Base-by-base conservation (phyloP, 139 green algal species). In the Mesotaenium endlicherianum region DNA sequence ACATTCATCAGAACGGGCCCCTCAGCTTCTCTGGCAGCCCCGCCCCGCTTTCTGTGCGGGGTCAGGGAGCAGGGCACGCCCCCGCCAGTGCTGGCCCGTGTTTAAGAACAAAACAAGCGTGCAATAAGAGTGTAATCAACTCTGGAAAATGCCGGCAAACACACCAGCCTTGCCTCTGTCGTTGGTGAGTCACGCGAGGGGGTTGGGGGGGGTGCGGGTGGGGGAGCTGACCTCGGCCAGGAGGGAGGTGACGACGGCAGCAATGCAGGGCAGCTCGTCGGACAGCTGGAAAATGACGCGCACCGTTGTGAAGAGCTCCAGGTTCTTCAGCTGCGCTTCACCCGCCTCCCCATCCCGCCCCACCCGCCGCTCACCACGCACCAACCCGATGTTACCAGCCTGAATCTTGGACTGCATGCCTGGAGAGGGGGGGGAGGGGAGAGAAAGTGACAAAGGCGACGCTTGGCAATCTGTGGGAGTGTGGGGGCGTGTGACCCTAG, bases 291-390 rank as follows among this genome's bases (percentile, higher is more conserved):
- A 79, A 5, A 83, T 79, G 43, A 83, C 26, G 69, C 77, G 77
- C 42, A 79, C 20, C 38, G 67, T 83, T 11, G 77, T 58, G 3
- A 1, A 67, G 60, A 83, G 44, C 60, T 68, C 38, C 31, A 83
- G 42, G 60, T 83, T 41, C 77, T 77, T 79, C 5, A 83, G 31
- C 77, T 83, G 77, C 59, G n/a, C n/a, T n/a, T n/a, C n/a, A n/a
- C n/a, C n/a, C n/a, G n/a, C n/a, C n/a, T n/a, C n/a, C n/a, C n/a
- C n/a, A n/a, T n/a, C n/a, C n/a, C n/a, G n/a, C n/a, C n/a, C n/a
- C n/a, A n/a, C n/a, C n/a, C n/a, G n/a, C n/a, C n/a, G n/a, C n/a
- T n/a, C n/a, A n/a, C n/a, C n/a, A n/a, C n/a, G n/a, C n/a, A n/a
- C n/a, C n/a, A n/a, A n/a, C n/a, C n/a, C n/a, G n/a, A n/a, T n/a